Evolutionary conservation across 768 basidiomycete species (phyloP).

Genomic region (Mycena polygramma): DNA sequence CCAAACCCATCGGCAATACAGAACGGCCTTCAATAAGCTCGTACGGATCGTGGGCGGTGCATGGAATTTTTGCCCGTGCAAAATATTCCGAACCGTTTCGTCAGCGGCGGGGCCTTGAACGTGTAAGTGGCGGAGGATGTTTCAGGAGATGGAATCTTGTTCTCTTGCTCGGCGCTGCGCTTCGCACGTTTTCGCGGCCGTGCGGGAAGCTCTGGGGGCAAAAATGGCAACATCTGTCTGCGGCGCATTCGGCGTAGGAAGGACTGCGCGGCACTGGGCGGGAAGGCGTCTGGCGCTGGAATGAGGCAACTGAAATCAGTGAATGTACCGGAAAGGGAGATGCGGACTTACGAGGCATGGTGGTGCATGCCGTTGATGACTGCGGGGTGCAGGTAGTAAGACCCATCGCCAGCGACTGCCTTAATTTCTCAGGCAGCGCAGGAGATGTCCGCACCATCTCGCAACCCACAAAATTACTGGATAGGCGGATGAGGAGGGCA

Average conservation of each 20-base stretch:
- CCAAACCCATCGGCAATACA: not conserved
- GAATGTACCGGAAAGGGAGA: not conserved
- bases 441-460: not conserved
- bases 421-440: slow-evolving; percentile 10
- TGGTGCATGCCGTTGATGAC: slow-evolving; percentile 11
- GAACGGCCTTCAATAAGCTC: slow-evolving; percentile 16
- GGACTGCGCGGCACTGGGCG: not conserved
- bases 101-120: slow-evolving; percentile 31
- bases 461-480: slow-evolving; percentile 27
- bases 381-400: slow-evolving; percentile 26
- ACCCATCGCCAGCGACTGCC: slow-evolving; percentile 12
- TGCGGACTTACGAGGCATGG: slow-evolving; percentile 27
- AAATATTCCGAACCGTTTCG: slow-evolving; percentile 37
- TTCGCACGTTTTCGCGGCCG: slow-evolving; percentile 18
- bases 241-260: slow-evolving; percentile 14
- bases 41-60: slow-evolving; percentile 14
- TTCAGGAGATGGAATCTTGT: slow-evolving; percentile 17
- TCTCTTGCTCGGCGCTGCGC: slow-evolving; percentile 17
- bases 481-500: slow-evolving; percentile 30
- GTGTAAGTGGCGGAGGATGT: slow-evolving; percentile 8
- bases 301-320: not conserved
- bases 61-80: slow-evolving; percentile 35
- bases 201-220: not conserved
- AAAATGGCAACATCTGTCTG: slow-evolving; percentile 5
- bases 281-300: slow-evolving; percentile 31